These are phyloP conservation scores for Lenwebbia sp. DNA, from an alignment of 345 rosid genomes.

Conservation along the genomic window DNA sequence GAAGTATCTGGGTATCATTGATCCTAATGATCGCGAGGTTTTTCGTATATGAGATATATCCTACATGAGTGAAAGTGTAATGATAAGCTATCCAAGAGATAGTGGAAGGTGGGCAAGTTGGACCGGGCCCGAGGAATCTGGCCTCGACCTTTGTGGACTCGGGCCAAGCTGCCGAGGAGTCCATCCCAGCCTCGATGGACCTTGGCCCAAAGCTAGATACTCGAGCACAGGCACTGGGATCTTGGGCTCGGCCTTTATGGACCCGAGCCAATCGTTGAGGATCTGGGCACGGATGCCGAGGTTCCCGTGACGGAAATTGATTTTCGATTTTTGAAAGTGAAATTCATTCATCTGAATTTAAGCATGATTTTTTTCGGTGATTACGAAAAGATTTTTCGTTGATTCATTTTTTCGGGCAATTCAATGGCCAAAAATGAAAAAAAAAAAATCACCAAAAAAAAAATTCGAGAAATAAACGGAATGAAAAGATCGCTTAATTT, in stretches of 20 bases:
- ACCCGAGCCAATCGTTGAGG: background rate
- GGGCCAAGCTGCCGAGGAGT: background rate
- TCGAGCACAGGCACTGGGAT: rapidly evolving
- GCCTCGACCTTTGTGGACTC: background rate
- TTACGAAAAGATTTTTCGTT: rapidly evolving
- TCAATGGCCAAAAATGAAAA: no score
- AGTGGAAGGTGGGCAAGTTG: background rate
- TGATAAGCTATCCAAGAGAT: background rate
- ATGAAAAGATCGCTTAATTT: background rate
- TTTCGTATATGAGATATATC: background rate
- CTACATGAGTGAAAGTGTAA: background rate
- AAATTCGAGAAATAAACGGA: background rate
- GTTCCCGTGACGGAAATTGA: background rate
- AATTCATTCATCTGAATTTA: background rate
- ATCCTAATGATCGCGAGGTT: background rate
- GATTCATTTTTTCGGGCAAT: background rate
- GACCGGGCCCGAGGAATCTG: rapidly evolving
- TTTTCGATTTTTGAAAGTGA: background rate
- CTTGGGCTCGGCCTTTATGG: background rate
- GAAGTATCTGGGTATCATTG: background rate
- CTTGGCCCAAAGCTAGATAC: background rate
- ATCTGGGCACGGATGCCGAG: no score
- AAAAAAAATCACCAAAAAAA: no score
- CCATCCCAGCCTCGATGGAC: background rate
- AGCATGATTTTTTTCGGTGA: background rate